Conservation (phyloP, 2,329 filamentous ascomycete species). For the Fusarium phyllophilum region DNA sequence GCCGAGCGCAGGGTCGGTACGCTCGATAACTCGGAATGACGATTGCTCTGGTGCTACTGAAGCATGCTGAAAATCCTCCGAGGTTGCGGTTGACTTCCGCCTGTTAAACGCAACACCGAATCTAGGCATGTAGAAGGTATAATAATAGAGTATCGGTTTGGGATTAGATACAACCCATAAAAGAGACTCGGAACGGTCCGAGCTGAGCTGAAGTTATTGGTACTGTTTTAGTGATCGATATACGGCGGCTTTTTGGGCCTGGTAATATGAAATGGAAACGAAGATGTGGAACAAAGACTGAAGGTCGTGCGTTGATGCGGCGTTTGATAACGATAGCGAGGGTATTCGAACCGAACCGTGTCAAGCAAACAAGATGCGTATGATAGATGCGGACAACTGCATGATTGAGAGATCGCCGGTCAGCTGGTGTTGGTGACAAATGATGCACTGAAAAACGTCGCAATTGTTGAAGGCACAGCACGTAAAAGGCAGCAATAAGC, state of each 20-base stretch:
- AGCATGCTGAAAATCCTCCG: conserved; percentile 64
- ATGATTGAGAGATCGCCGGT: conserved; percentile 39
- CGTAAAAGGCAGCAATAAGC: conserved; percentile 9
- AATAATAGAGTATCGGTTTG: conserved; percentile 24
- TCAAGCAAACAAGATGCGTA: conserved; percentile 40
- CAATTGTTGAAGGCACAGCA: conserved; percentile 14
- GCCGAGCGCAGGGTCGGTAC: conserved; percentile 56
- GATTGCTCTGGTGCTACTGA: conserved; percentile 57
- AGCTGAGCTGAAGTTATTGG: conserved; percentile 12
- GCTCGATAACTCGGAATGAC: conserved; percentile 69
- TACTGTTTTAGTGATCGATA: conserved; percentile 31
- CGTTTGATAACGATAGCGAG: conserved; percentile 20
- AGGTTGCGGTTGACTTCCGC: conserved; percentile 69
- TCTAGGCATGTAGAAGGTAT: conserved; percentile 65
- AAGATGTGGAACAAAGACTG: conserved; percentile 30
- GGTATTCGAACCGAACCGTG: conserved; percentile 38
- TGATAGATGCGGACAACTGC: conserved; percentile 43
- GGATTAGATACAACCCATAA: conserved; percentile 44
- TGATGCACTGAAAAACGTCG: conserved; percentile 23
- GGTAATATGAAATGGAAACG: conserved; percentile 18
- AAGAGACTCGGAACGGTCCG: conserved; percentile 22
- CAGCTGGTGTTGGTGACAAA: conserved; percentile 29
- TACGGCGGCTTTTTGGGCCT: conserved; percentile 12
- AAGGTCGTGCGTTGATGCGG: conserved; percentile 28
- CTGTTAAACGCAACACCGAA: conserved; percentile 68